Evolutionary conservation across 2,329 filamentous ascomycete species (phyloP), one percentile per base, ranked within the genome.

Genomic region (Arthrinium puccinioides): DNA sequence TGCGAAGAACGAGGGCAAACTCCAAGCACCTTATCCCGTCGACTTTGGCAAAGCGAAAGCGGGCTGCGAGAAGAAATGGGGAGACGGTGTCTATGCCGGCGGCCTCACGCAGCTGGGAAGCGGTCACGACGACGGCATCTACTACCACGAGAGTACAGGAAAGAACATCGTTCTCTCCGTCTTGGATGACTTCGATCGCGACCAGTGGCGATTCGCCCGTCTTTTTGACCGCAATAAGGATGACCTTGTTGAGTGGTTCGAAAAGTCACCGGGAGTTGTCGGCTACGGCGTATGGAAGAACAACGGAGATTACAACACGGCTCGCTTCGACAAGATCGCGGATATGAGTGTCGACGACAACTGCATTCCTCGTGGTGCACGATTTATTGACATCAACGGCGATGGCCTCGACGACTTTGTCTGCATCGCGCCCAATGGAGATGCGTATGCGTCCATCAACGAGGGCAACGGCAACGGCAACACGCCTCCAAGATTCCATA

Each of bases 381-480:
- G 15, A n/a, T 45, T 38, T 19, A 20, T 40, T 21, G 43, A 45
- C 24, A 20, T 44, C 9, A 40, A 45, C 19, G 41, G 31, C 26
- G 52, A 54, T 28, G 49, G 48, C 8, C 39, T 53, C 6, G 54
- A 55, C 30, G 56, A 57, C 29, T 48, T 57, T 32, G 44, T 59
- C 20, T 61, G 55, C 41, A 44, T 57, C 25, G 35, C 19, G 16
- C 32, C 33, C 5, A 45, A 50, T 2, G 57, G 39, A 8, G 27
- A 31, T 18, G 7, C 16, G 8, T 27, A 37, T 27, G 10, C 14
- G 3, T 32, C 44, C 2, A 46, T 56, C 15, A 55, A 55, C 30
- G 15, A 44, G 5, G 48, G 52, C 9, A 46, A 46, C 6, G 46
- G 39, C 1, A 44, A 21, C 5, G 25, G 21, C 8, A 10, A 28